Evolutionary conservation across 139 green algal species (phyloP), one percentile per base, ranked within the genome.

Genomic region (Klebsormidium nitens): DNA sequence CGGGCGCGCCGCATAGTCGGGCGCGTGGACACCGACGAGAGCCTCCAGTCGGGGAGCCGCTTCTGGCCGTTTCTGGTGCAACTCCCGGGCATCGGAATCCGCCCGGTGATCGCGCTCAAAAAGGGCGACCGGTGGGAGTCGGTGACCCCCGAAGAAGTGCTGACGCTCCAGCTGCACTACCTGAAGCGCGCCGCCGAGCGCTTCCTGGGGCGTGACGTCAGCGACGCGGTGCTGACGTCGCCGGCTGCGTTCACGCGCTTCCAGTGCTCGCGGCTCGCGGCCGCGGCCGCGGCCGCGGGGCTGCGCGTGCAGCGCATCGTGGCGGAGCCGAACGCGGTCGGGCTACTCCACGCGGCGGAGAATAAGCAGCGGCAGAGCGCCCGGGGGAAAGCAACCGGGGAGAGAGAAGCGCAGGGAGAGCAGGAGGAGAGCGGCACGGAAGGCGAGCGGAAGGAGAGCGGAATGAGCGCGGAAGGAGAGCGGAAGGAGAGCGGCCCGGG

Each of bases 271-370:
- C 3, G n/a, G 17, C 44, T 66, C 23, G 32, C 65, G 49, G 3
- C 35, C 36, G 63, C 29, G 49, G 36, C 28, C 36, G 23, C 23
- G 11, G 11, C 66, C 35, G 63, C 63, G n/a, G 63, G 63, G 5
- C 47, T 71, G 63, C 65, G 66, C 28, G 63, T 32, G 5, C 44
- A 39, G 3, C 11, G 63, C 26, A 35, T 71, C 29, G 66, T 71
- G 63, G 26, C 63, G 63, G 63, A 71, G 26, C 49, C 63, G 49
- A 69, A 28, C 47, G 17, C 63, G 14, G 63, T 35, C 36, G 47
- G 35, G 5, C 49, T 71, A 23, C 28, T 66, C 3, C 66, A 71
- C 49, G 63, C 63, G 14, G 35, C 37, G 63, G 35, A 23, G 46
- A 55, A 55, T 23, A 55, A 55, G n/a, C n/a, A n/a, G n/a, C n/a